A percentile compares a stretch with the other conserved stretches of the same genome.
These are phyloP conservation scores for Sphenostylis stenocarpa DNA, from an alignment of 306 rosid species.

Conservation along the genomic window DNA sequence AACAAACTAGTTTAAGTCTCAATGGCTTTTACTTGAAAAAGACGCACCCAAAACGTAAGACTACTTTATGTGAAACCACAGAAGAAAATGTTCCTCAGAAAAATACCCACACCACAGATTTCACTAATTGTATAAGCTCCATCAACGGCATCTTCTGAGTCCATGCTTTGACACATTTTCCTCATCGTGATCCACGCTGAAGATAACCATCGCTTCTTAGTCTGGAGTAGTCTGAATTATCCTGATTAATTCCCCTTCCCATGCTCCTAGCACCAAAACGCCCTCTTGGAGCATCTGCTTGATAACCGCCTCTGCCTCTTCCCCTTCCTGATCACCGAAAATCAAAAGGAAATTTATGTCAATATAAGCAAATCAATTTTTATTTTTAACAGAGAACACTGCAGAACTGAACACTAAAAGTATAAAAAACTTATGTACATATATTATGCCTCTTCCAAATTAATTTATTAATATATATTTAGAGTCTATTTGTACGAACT, in stretches of 20 bases:
- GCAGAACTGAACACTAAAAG: not conserved
- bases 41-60: constrained; percentile 49
- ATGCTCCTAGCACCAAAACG: constrained; percentile 64
- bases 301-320: constrained; percentile 73
- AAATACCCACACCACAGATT: constrained; percentile 38
- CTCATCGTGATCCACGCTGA: constrained; percentile 72
- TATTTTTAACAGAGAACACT: not conserved
- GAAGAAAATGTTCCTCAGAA: constrained; percentile 41
- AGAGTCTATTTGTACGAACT: too few species aligned
- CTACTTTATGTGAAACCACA: constrained; percentile 41
- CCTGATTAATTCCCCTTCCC: constrained; percentile 70
- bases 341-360: constrained; percentile 7
- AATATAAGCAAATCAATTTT: constrained; percentile 12
- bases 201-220: constrained; percentile 68
- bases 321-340: constrained; percentile 64
- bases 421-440: not conserved
- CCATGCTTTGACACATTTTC: constrained; percentile 21
- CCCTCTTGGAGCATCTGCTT: constrained; percentile 69
- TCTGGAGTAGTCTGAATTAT: constrained; percentile 56
- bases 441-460: not conserved
- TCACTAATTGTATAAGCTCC: constrained; percentile 26
- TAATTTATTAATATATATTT: not conserved
- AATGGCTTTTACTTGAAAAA: constrained; percentile 32
- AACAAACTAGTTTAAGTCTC: constrained; percentile 45
- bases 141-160: constrained; percentile 15